Evolutionary conservation across 208 protist genomes (phyloP).

Genomic region (Leishmania major): DNA sequence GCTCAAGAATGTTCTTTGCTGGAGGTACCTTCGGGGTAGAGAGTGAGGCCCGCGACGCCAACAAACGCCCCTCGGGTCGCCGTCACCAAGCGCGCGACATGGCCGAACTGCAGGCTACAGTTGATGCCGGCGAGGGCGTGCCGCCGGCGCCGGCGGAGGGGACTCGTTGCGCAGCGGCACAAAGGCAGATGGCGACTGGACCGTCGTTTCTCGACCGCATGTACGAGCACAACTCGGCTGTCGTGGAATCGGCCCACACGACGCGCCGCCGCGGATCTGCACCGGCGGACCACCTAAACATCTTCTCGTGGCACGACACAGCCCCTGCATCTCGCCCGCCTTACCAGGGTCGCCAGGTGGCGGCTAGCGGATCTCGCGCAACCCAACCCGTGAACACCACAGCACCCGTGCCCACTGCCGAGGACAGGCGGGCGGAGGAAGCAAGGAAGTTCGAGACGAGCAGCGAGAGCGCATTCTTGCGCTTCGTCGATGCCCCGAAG

Average conservation of each 20-base stretch:
- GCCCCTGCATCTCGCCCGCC: background rate
- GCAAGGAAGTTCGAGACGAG: constrained; percentile 60
- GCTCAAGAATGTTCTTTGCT: constrained; percentile 25
- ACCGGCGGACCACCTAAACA: constrained; percentile 56
- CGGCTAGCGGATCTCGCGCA: constrained; percentile 9
- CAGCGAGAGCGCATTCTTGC: constrained; percentile 59
- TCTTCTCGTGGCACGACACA: constrained; percentile 72
- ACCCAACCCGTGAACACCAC: constrained; percentile 7
- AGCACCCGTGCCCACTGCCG: constrained; percentile 4
- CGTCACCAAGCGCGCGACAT: constrained; percentile 67
- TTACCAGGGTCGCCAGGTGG: background rate
- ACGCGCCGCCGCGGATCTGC: constrained; percentile 20
- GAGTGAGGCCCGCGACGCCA: constrained; percentile 46
- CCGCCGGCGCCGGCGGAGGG: constrained; percentile 1
- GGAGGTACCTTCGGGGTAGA: constrained; percentile 49
- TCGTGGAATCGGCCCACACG: constrained; percentile 10
- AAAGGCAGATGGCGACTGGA: constrained; percentile 40
- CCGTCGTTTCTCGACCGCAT: constrained; percentile 66
- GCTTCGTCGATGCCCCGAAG: constrained; percentile 59
- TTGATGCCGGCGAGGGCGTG: background rate
- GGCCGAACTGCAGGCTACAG: constrained; percentile 31
- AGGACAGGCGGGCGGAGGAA: constrained; percentile 37
- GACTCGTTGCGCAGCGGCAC: constrained; percentile 27
- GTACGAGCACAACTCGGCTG: constrained; percentile 27
- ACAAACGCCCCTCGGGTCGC: constrained; percentile 44